These are phyloP conservation scores for Clitopilus hobsonii DNA, from an alignment of 768 basidiomycete species.

Conservation along the genomic window DNA sequence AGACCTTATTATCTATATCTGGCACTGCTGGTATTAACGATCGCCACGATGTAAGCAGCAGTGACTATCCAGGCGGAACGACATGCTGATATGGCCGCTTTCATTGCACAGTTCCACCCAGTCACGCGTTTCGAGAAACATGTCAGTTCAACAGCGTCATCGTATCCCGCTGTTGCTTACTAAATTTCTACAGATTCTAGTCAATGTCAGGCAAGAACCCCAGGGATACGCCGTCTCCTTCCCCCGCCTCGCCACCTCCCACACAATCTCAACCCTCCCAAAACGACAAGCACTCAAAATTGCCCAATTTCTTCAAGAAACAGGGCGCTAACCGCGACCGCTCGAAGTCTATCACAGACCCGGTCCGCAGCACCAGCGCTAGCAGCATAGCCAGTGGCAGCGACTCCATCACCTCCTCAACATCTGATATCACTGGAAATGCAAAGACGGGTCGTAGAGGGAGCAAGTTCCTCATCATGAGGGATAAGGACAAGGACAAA, in stretches of 20 bases:
- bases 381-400: conserved; percentile 28
- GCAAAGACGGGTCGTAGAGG: conserved; percentile 16
- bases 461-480: conserved; percentile 31
- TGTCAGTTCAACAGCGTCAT: background rate
- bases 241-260: conserved; percentile 31
- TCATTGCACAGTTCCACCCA: background rate
- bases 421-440: conserved; percentile 10
- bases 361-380: conserved; percentile 37
- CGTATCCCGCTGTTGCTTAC: background rate
- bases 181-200: background rate
- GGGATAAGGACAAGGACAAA: conserved; percentile 26
- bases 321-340: conserved; percentile 47
- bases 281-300: conserved; percentile 35
- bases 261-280: background rate
- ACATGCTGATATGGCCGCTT: background rate
- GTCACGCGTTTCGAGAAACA: background rate
- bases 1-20: background rate
- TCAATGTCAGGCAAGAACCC: conserved; percentile 43
- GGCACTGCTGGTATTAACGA: background rate
- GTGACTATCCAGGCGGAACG: background rate
- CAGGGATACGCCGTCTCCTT: conserved; percentile 36
- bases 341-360: conserved; percentile 45
- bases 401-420: conserved; percentile 19
- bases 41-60: background rate
- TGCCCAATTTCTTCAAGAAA: conserved; percentile 68